Conservation (phyloP, 345 rosid genomes). For the rapeseed (Brassica napus) region DNA sequence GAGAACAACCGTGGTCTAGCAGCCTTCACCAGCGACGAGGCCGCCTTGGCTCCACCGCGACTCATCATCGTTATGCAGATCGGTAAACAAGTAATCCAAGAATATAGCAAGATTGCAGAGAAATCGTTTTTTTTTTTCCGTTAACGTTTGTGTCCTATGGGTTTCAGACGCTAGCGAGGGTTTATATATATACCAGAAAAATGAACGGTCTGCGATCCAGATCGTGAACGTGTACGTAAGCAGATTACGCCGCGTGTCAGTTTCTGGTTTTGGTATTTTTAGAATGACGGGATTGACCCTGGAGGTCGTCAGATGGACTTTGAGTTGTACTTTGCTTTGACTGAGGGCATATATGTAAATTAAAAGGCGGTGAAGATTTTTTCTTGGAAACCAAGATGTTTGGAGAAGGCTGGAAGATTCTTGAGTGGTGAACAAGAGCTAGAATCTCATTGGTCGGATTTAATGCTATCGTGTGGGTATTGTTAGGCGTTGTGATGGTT, state of each 20-base stretch:
- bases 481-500: not conserved
- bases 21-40: slow-evolving; percentile 20
- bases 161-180: not conserved
- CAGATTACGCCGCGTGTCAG: slow-evolving; percentile 21
- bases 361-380: not conserved
- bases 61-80: slow-evolving; percentile 20
- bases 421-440: slow-evolving; percentile 32
- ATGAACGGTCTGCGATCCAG: slow-evolving; percentile 18
- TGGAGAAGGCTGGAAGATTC: slow-evolving; percentile 5
- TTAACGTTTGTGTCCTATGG: not conserved
- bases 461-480: slow-evolving; percentile 24
- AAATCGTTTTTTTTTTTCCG: not conserved
- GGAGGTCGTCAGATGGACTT: not conserved
- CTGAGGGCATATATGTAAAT: slow-evolving; percentile 16
- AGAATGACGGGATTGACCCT: not conserved
- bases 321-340: slow-evolving; percentile 26
- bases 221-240: not conserved
- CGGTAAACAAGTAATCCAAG: slow-evolving; percentile 15
- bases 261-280: not conserved
- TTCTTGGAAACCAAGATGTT: slow-evolving; percentile 30
- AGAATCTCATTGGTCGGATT: slow-evolving; percentile 10
- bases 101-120: slow-evolving; percentile 25
- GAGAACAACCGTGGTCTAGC: not conserved
- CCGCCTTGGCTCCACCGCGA: slow-evolving; percentile 38
- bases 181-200: not conserved